Conservation (phyloP, 805 yeast genomes). For the Millerago galiae region DNA sequence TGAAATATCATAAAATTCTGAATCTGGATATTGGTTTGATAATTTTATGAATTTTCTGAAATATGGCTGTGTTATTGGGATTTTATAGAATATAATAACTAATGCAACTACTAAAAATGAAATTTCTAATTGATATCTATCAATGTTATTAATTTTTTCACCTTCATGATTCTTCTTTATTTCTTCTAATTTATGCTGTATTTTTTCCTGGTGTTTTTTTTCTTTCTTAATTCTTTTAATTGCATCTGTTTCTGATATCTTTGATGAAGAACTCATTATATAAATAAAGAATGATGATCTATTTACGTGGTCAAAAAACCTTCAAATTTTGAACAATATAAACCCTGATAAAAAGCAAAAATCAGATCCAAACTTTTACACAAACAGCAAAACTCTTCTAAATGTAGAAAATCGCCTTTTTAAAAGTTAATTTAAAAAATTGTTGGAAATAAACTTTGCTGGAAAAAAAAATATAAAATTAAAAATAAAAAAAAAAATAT, state of each 20-base stretch:
- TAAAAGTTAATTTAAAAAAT: too few relatives aligned
- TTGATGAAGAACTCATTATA: too few relatives aligned
- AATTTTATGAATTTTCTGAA: slow-evolving; percentile 34
- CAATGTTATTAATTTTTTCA: slow-evolving; percentile 15
- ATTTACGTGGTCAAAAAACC: too few relatives aligned
- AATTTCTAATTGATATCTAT: slow-evolving; percentile 25
- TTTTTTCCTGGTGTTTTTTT: neutral
- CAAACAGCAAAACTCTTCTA: too few relatives aligned
- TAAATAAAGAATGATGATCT: too few relatives aligned
- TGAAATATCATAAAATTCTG: slow-evolving; percentile 45
- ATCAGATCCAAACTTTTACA: too few relatives aligned
- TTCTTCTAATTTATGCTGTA: neutral
- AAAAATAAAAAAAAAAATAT: too few relatives aligned
- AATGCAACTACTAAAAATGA: slow-evolving; percentile 19
- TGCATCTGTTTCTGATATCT: too few relatives aligned
- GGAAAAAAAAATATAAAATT: too few relatives aligned
- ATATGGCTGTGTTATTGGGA: slow-evolving; percentile 24
- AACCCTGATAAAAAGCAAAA: too few relatives aligned
- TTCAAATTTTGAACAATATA: too few relatives aligned
- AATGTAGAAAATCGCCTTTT: too few relatives aligned
- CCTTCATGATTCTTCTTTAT: slow-evolving; percentile 4
- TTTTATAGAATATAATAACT: slow-evolving; percentile 19
- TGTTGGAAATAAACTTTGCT: neutral
- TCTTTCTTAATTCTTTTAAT: neutral
- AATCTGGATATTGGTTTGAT: slow-evolving; percentile 31